Evolutionary conservation across 345 rosid genomes (phyloP).

Genomic region (Populus deltoides): DNA sequence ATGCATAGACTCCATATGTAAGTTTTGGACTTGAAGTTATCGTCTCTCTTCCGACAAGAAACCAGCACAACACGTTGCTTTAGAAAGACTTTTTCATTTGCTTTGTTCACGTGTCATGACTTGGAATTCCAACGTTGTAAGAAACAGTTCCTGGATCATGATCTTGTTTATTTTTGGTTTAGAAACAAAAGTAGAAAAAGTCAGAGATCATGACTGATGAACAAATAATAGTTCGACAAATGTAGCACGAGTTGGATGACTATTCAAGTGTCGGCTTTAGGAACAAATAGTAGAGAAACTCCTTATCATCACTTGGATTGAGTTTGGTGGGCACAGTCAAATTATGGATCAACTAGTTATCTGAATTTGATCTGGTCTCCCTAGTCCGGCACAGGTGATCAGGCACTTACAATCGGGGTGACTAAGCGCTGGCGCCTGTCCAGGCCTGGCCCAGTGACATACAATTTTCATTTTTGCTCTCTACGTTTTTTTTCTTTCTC

Average conservation of each 20-base stretch:
- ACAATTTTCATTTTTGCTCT: too few relatives aligned
- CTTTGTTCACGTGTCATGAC: background rate
- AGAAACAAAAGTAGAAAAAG: background rate
- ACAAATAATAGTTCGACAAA: background rate
- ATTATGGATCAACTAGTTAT: too few relatives aligned
- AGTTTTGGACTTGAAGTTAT: background rate
- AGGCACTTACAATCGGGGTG: too few relatives aligned
- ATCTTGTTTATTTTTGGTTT: background rate
- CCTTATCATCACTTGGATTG: too few relatives aligned
- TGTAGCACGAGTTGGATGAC: background rate
- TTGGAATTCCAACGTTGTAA: background rate
- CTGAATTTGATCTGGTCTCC: too few relatives aligned
- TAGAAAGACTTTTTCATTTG: background rate
- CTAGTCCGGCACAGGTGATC: too few relatives aligned
- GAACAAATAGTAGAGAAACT: too few relatives aligned
- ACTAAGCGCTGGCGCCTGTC: too few relatives aligned
- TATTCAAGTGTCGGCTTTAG: background rate
- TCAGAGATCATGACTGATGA: background rate
- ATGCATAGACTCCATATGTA: too few relatives aligned
- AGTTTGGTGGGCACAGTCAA: too few relatives aligned
- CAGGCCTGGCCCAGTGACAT: too few relatives aligned
- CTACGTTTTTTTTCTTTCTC: too few relatives aligned
- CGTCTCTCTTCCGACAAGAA: background rate
- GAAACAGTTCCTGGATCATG: background rate
- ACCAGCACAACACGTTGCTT: background rate